These are phyloP conservation scores for Miscanthus sacchariflorus DNA, from an alignment of 202 grass and related monocot species.

Conservation along the genomic window DNA sequence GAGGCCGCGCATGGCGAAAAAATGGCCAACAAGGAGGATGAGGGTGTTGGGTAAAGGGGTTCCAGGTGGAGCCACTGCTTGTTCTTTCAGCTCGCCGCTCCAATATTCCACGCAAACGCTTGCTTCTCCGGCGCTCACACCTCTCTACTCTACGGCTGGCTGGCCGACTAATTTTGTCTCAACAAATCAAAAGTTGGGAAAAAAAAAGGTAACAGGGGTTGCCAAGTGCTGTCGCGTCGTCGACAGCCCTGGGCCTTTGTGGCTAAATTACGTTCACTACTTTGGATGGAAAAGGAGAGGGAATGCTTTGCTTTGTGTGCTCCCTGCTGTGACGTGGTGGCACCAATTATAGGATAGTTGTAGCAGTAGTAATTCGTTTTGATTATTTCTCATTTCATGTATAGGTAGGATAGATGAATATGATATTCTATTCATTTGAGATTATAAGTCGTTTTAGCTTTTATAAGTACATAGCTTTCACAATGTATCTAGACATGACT, in stretches of 20 bases:
- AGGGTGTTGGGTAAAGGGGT: slow-evolving; percentile 43
- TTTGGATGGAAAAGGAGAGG: slow-evolving; percentile 39
- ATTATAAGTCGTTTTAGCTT: no score
- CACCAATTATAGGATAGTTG: no score
- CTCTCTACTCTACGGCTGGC: not conserved
- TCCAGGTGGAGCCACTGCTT: slow-evolving; percentile 38
- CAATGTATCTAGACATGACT: no score
- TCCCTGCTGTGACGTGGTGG: not conserved
- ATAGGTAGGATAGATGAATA: not conserved
- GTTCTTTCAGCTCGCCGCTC: not conserved
- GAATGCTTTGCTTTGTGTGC: not conserved
- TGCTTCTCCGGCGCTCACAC: slow-evolving; percentile 3
- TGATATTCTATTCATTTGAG: no score
- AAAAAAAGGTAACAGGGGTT: slow-evolving; percentile 33
- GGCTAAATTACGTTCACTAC: slow-evolving; percentile 43
- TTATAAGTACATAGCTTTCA: no score
- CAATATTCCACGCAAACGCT: slow-evolving; percentile 37
- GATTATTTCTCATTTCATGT: no score
- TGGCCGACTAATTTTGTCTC: slow-evolving; percentile 36
- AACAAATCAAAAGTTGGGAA: slow-evolving; percentile 30
- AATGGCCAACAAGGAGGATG: slow-evolving; percentile 46
- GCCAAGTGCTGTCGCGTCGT: slow-evolving; percentile 39
- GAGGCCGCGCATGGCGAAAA: slow-evolving; percentile 3
- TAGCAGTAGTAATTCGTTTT: not conserved
- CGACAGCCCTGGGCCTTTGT: slow-evolving; percentile 11